Conservation (phyloP, 1,139 yeast genomes). For the Yamadazyma diospyri region DNA sequence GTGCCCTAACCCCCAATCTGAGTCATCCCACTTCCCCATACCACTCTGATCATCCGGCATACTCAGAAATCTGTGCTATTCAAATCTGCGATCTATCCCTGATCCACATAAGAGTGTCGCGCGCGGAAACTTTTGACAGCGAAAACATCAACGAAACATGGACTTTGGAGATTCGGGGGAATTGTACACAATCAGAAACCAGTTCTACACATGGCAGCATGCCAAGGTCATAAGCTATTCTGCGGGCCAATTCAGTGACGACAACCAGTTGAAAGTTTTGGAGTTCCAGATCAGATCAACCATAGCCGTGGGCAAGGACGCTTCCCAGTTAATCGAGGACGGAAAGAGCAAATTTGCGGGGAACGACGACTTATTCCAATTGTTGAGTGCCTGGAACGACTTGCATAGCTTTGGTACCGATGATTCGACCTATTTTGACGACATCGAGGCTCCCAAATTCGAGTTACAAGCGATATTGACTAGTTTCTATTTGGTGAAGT, state of each 20-base stretch:
- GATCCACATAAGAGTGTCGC: too few relatives aligned
- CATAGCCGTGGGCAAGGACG: conserved; percentile 39
- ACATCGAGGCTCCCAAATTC: conserved; percentile 28
- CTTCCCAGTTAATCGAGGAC: conserved; percentile 36
- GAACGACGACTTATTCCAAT: conserved; percentile 35
- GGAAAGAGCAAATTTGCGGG: conserved; percentile 37
- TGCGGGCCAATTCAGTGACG: conserved; percentile 33
- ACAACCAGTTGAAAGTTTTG: conserved; percentile 36
- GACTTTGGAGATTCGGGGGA: conserved; percentile 43
- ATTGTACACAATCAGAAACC: conserved; percentile 41
- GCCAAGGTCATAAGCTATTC: conserved; percentile 31
- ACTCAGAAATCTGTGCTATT: too few relatives aligned
- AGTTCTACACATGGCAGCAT: conserved; percentile 47
- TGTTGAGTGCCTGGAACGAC: conserved; percentile 43
- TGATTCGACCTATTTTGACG: conserved; percentile 38
- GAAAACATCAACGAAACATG: conserved; percentile 19
- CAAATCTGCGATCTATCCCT: too few relatives aligned
- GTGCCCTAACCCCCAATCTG: too few relatives aligned
- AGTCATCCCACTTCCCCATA: too few relatives aligned
- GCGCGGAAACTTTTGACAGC: not conserved
- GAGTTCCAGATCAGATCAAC: conserved; percentile 43
- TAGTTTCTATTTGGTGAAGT: conserved; percentile 38
- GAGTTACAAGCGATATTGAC: conserved; percentile 45
- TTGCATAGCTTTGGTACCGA: conserved; percentile 41
- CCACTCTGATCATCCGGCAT: too few relatives aligned